Base-by-base conservation (phyloP, 257 asterid genomes). In the Solanum pinnatisectum region DNA sequence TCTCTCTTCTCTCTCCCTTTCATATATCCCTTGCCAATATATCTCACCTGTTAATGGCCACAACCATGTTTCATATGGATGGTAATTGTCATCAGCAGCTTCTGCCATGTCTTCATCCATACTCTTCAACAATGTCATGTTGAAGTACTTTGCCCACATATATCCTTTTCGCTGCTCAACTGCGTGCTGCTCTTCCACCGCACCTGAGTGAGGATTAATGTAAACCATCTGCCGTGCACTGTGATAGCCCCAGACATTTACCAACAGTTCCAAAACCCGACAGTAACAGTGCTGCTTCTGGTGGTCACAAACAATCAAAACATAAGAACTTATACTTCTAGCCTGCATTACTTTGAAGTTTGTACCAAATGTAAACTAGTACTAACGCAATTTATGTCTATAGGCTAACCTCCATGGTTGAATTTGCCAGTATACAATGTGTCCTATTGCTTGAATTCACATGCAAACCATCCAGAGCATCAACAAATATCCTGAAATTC, bases 81-180 rank as follows among this genome's bases (percentile, higher is more conserved):
- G 94, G 92, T 92, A 98, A 67, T 90, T 83, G 67, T 97, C 99
- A 63, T 97, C 99, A 49, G 98, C 98, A 90, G 99, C 98, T 91
- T 97, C 98, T 37, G 98, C 99, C 25, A 97, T 94, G 93, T 96
- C 98, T 92, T 97, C 99, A 56, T 97, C 99, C 99, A 96, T 97
- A 73, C 93, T 95, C 92, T 95, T 95, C 88, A 97, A 84, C 79
- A 95, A 89, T 15, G 96, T 88, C 20, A 60, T 22, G 88, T 94
- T 93, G 93, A 97, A 95, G 92, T 93, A 97, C 85, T 95, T 95
- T 1, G 92, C 89, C 99, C 99, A 96, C 98, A 96, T 94, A 67
- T 91, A 94, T 87, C 94, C 96, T 90, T 83, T 94, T 84, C 99
- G 93, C 84, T 92, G 95, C 89, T 94, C 96, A 52, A 97, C 37